Evolutionary conservation across 257 asterid genomes (phyloP).

Genomic region (Cynanchum wilfordii): DNA sequence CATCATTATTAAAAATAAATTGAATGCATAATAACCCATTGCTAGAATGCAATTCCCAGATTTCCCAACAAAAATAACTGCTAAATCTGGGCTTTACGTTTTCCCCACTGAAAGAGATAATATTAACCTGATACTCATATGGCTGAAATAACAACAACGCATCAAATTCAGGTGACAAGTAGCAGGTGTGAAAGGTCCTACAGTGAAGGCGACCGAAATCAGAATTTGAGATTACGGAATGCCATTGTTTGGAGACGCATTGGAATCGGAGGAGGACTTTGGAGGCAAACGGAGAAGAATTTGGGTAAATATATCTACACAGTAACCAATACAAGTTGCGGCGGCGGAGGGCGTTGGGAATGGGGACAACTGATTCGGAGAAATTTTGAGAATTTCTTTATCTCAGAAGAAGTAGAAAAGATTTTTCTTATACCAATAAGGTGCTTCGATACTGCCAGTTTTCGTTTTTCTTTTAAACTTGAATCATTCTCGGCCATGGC

Average conservation of each 20-base stretch:
- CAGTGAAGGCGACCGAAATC: no score
- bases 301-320: conserved; percentile 11
- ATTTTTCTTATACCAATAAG: neutral
- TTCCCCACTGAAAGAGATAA: no score
- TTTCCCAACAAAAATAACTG: no score
- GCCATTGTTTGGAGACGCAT: conserved; percentile 12
- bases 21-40: no score
- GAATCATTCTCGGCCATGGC: neutral
- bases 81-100: no score
- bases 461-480: neutral
- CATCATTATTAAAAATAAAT: no score
- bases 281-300: conserved; percentile 14
- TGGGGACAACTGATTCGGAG: neutral
- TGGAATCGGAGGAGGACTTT: conserved; percentile 16
- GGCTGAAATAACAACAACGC: no score
- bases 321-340: neutral
- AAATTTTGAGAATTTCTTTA: neutral
- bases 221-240: no score
- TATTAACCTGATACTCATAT: no score
- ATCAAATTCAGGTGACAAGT: no score
- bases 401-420: neutral
- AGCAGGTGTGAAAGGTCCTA: no score
- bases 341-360: neutral
- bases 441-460: neutral
- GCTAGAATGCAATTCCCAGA: no score